Conservation (phyloP, 1,284 basidiomycete genomes). For the Exobasidium cylindrosporum region DNA sequence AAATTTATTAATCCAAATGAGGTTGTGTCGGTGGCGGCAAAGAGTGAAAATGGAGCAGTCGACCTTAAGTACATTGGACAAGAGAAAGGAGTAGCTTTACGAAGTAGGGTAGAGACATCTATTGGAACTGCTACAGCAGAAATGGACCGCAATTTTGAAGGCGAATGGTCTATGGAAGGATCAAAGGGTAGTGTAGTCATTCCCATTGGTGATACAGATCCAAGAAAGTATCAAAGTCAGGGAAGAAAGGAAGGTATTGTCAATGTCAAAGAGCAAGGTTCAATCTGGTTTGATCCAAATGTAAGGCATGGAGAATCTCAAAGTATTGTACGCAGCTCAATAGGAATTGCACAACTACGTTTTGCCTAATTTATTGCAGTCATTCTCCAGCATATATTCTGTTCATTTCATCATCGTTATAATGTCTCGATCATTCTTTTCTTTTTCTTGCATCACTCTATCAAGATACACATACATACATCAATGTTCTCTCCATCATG, state of each 20-base stretch:
- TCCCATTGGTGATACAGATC: not conserved
- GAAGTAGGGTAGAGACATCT: not conserved
- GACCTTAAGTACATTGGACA: not conserved
- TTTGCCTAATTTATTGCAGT: slow-evolving; percentile 1
- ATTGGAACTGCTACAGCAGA: not conserved
- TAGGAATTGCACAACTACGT: not conserved
- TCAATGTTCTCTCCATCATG: not conserved
- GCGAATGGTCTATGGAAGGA: slow-evolving; percentile 7
- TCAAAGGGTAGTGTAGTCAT: not conserved
- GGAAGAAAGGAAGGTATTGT: not conserved
- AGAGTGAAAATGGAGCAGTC: slow-evolving; percentile 6
- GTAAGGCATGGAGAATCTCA: not conserved
- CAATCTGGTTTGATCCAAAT: not conserved
- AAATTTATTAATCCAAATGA: not conserved
- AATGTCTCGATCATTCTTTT: not conserved
- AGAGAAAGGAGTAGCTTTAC: not conserved
- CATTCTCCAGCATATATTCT: too few relatives aligned
- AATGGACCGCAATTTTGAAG: not conserved
- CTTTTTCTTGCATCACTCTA: not conserved
- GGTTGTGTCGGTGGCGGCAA: not conserved
- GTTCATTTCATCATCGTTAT: not conserved
- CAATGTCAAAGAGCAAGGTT: slow-evolving; percentile 3
- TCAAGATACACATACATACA: not conserved
- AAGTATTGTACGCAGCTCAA: slow-evolving; percentile 3
- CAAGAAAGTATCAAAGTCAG: not conserved